A percentile compares a stretch with the other conserved stretches of the same genome.
Evolutionary conservation across 495 filamentous ascomycete species (phyloP).

Genomic region (Penicillium longicatenatum): DNA sequence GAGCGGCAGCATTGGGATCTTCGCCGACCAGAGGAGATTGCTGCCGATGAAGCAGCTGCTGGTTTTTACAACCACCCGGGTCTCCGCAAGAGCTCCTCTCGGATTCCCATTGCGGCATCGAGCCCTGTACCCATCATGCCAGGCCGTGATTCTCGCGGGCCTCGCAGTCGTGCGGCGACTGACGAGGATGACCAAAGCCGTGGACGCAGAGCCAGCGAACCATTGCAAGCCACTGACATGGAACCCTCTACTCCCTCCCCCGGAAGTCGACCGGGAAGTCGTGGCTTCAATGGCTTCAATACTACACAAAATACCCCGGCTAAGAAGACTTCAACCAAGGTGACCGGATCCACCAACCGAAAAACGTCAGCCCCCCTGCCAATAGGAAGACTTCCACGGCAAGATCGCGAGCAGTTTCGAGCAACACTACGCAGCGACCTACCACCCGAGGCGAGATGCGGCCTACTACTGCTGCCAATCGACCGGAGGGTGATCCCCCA

Average conservation of each 20-base stretch:
- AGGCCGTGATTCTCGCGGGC: conserved; percentile 69
- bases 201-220: conserved; percentile 71
- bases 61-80: conserved; percentile 46
- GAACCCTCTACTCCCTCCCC: conserved; percentile 53
- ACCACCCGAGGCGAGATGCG: conserved; percentile 63
- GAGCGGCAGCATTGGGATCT: conserved; percentile 66
- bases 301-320: conserved; percentile 32
- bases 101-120: conserved; percentile 79
- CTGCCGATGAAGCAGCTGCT: conserved; percentile 57
- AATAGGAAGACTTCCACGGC: conserved; percentile 40
- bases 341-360: conserved; percentile 39
- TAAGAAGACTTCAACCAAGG: conserved; percentile 47
- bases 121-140: conserved; percentile 76
- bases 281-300: conserved; percentile 35
- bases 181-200: conserved; percentile 59
- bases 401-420: conserved; percentile 40
- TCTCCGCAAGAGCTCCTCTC: conserved; percentile 59
- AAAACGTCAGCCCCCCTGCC: conserved; percentile 45
- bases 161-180: conserved; percentile 57
- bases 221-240: conserved; percentile 56
- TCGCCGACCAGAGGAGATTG: conserved; percentile 77
- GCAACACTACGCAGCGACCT: conserved; percentile 53
- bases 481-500: conserved; percentile 91
- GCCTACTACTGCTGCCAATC: conserved; percentile 62
- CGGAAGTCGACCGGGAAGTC: conserved; percentile 44